Evolutionary conservation across 2,329 filamentous ascomycete species (phyloP).

Genomic region (Sporothrix protearum): DNA sequence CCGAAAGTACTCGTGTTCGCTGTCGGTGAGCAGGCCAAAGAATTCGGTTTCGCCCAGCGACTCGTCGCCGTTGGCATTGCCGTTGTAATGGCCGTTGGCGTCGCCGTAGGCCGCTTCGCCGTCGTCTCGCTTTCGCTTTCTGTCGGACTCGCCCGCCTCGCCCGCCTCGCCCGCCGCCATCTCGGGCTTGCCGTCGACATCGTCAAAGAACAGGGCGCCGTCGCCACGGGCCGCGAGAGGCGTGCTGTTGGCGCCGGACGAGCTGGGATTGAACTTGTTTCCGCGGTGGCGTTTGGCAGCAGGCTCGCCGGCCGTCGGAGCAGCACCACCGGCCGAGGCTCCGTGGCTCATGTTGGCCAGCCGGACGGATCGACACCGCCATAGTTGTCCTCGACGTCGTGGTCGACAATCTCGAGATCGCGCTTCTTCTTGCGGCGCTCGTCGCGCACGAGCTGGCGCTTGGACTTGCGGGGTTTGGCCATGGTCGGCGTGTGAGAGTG

Average conservation of each 20-base stretch:
- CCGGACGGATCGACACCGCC: background rate
- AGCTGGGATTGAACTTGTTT: conserved; percentile 2
- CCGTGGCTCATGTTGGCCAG: background rate
- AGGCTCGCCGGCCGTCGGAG: background rate
- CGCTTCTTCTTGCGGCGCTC: conserved; percentile 39
- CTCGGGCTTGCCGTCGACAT: background rate
- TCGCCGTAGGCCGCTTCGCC: background rate
- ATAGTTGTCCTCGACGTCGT: conserved; percentile 30
- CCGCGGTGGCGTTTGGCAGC: background rate
- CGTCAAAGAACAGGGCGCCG: conserved; percentile 12
- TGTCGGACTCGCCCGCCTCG: background rate
- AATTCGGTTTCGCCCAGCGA: conserved; percentile 56
- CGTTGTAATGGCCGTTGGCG: conserved; percentile 11
- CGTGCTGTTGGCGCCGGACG: conserved; percentile 22
- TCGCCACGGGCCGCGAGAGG: conserved; percentile 12
- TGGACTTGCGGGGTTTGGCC: conserved; percentile 39
- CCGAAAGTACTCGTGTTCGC: conserved; percentile 95
- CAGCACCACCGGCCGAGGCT: background rate
- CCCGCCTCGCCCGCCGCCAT: background rate
- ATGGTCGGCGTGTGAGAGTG: conserved; percentile 27
- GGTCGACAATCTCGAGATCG: conserved; percentile 32
- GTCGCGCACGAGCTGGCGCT: conserved; percentile 38
- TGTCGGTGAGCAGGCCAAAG: conserved; percentile 86
- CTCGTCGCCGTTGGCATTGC: conserved; percentile 19
- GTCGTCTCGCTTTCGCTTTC: background rate